These are phyloP conservation scores for Malbranchea cinnamomea DNA, from an alignment of 2,329 filamentous ascomycete genomes.

Conservation along the genomic window DNA sequence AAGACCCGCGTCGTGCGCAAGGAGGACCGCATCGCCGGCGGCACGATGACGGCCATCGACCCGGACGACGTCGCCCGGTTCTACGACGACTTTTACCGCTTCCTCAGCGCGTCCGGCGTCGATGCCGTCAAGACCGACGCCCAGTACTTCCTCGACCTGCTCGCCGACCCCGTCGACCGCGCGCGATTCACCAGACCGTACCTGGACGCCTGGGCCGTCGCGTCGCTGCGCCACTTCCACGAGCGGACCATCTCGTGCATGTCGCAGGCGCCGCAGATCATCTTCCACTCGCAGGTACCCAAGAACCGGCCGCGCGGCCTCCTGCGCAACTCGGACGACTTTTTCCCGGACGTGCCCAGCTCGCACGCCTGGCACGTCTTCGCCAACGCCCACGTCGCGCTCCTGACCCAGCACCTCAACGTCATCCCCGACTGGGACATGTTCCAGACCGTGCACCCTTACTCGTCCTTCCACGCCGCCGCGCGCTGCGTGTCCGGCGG, in stretches of 20 bases:
- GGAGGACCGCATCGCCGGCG: slow-evolving; percentile 40
- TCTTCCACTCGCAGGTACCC: slow-evolving; percentile 73
- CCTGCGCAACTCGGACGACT: slow-evolving; percentile 76
- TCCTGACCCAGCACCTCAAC: slow-evolving; percentile 74
- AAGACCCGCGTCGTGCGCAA: slow-evolving; percentile 50
- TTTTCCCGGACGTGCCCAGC: slow-evolving; percentile 66
- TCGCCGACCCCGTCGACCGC: slow-evolving; percentile 54
- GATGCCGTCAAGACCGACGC: slow-evolving; percentile 87
- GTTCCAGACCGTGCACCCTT: slow-evolving; percentile 54
- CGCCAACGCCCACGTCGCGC: slow-evolving; percentile 75
- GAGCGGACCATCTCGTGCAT: slow-evolving; percentile 80
- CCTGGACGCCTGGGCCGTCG: slow-evolving; percentile 72
- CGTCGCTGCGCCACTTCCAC: slow-evolving; percentile 62
- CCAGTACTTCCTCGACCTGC: slow-evolving; percentile 75
- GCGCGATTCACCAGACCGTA: slow-evolving; percentile 58
- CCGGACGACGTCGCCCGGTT: slow-evolving; percentile 59
- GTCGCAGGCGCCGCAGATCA: slow-evolving; percentile 72
- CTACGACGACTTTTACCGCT: slow-evolving; percentile 84
- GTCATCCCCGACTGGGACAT: slow-evolving; percentile 73
- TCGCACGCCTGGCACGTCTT: slow-evolving; percentile 94
- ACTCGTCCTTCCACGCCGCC: slow-evolving; percentile 74
- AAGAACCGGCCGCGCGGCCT: slow-evolving; percentile 58
- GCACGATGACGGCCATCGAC: slow-evolving; percentile 57
- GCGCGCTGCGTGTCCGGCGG: slow-evolving; percentile 81
- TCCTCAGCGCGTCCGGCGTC: slow-evolving; percentile 58